Conservation (phyloP, 1,284 basidiomycete species). For the Ganoderma lingzhi region DNA sequence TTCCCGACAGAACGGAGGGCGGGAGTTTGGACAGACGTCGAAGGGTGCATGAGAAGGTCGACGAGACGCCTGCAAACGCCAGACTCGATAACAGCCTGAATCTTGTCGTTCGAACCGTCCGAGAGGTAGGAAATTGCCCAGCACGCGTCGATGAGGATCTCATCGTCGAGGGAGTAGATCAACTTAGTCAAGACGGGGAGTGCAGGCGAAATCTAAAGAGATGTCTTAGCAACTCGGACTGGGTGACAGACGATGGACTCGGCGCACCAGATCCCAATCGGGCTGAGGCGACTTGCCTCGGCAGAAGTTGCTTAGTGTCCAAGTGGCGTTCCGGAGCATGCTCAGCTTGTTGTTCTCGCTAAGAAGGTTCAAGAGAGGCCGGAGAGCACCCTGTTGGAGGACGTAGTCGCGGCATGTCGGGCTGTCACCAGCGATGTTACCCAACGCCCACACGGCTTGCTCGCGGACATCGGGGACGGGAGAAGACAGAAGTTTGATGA, state of each 20-base stretch:
- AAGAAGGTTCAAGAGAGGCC: slow-evolving; percentile 75
- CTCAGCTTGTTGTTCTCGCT: slow-evolving; percentile 94
- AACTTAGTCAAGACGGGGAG: slow-evolving; percentile 96
- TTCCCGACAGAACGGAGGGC: slow-evolving; percentile 98
- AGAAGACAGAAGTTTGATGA: slow-evolving; percentile 92
- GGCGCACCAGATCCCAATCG: slow-evolving; percentile 87
- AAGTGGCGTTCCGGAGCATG: slow-evolving; percentile 97
- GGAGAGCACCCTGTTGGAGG: slow-evolving; percentile 77
- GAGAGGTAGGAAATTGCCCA: slow-evolving; percentile 99
- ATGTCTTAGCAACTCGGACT: slow-evolving; percentile 22
- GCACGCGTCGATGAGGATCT: slow-evolving; percentile 99
- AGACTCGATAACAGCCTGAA: slow-evolving; percentile 99
- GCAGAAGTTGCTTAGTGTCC: slow-evolving; percentile 99
- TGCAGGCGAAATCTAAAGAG: slow-evolving; percentile 89
- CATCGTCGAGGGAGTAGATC: slow-evolving; percentile 99
- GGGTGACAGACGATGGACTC: slow-evolving; percentile 22
- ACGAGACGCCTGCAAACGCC: slow-evolving; percentile 98
- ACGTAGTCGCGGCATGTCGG: slow-evolving; percentile 95
- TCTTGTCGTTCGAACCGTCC: slow-evolving; percentile 99
- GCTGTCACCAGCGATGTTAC: slow-evolving; percentile 96
- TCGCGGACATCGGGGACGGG: slow-evolving; percentile 92
- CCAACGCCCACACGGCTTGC: slow-evolving; percentile 97
- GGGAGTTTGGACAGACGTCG: slow-evolving; percentile 98
- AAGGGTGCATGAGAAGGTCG: slow-evolving; percentile 96
- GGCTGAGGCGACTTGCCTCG: slow-evolving; percentile 96